These are phyloP conservation scores for Quercus variabilis DNA, from an alignment of 306 rosid species.

Conservation along the genomic window DNA sequence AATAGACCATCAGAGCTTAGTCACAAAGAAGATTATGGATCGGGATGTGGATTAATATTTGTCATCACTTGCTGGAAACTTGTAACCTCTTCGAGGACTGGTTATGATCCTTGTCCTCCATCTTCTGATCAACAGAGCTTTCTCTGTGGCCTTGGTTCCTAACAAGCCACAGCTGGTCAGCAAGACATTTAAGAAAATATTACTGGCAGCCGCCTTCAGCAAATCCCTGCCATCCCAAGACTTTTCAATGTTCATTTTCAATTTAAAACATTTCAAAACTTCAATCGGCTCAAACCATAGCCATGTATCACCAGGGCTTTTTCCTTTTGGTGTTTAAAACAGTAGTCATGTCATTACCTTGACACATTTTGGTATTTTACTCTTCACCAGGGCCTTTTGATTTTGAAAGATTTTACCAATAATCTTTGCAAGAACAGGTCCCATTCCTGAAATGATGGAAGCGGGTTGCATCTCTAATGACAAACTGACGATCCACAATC, in stretches of 20 bases:
- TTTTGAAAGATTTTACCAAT: slow-evolving; percentile 45
- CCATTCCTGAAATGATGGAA: slow-evolving; percentile 87
- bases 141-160: neutral
- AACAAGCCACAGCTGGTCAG: neutral
- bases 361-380: neutral
- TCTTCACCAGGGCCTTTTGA: neutral
- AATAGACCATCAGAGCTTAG: too few relatives aligned
- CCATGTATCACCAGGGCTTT: neutral
- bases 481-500: slow-evolving; percentile 65
- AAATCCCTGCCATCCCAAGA: neutral
- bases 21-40: too few relatives aligned
- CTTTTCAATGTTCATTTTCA: neutral
- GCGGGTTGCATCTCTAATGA: slow-evolving; percentile 83
- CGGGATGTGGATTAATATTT: neutral
- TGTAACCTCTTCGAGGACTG: neutral
- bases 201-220: neutral
- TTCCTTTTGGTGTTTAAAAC: too few relatives aligned
- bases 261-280: neutral
- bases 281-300: neutral
- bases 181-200: neutral
- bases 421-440: slow-evolving; percentile 81
- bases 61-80: neutral
- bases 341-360: neutral
- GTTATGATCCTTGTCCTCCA: neutral
- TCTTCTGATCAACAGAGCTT: neutral